phyloP scores from a whole-genome alignment of 2,329 filamentous ascomycete species.

The Amesomyces nigricolor region DNA sequence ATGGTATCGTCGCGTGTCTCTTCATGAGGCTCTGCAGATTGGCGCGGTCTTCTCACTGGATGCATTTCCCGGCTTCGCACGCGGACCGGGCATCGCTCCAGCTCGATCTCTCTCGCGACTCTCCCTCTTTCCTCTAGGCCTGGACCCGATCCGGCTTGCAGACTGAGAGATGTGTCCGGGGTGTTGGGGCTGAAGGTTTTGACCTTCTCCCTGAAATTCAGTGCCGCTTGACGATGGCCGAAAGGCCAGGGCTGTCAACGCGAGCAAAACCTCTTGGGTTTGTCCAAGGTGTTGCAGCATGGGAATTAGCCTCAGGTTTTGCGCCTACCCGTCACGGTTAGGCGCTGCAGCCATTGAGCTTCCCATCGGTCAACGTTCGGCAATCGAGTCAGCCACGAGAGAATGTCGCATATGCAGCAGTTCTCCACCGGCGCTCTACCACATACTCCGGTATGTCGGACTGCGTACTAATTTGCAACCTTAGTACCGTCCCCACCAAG shows the following conservation, averaged over 20 bases:
- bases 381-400: conserved; percentile 78
- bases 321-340: neutral
- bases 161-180: conserved; percentile 55
- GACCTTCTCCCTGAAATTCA: conserved; percentile 70
- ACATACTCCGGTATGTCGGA: conserved; percentile 59
- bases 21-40: conserved; percentile 55
- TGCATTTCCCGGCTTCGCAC: conserved; percentile 38
- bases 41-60: conserved; percentile 82
- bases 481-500: conserved; percentile 83
- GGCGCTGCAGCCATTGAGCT: conserved; percentile 9
- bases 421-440: conserved; percentile 83
- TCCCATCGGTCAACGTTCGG: conserved; percentile 59
- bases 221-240: conserved; percentile 50
- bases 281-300: conserved; percentile 70
- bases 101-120: conserved; percentile 69
- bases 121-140: conserved; percentile 52
- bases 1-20: conserved; percentile 27
- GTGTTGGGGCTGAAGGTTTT: conserved; percentile 73
- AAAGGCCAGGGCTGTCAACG: conserved; percentile 20
- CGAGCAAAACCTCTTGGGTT: conserved; percentile 49
- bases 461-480: conserved; percentile 72
- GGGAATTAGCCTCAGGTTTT: conserved; percentile 43
- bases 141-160: conserved; percentile 36
- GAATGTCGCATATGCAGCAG: conserved; percentile 89
- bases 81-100: conserved; percentile 47